A percentile compares a stretch with the other conserved stretches of the same genome.
Evolutionary conservation across 1,284 basidiomycete genomes (phyloP).

Genomic region (Schizopora paradoxa): DNA sequence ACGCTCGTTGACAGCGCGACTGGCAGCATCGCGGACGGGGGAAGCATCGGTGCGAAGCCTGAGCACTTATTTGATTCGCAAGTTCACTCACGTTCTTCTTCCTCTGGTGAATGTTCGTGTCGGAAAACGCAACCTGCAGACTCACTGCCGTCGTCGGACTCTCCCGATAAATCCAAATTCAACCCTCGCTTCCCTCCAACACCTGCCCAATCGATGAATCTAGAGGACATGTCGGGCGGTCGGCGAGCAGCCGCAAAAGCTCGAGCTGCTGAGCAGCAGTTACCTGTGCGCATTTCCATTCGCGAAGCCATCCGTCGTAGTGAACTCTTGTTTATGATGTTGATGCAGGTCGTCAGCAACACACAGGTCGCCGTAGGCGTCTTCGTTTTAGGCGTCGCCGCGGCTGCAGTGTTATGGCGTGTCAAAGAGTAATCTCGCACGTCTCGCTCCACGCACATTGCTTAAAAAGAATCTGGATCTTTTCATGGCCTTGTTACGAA

Average conservation of each 20-base stretch:
- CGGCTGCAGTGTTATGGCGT: slow-evolving; percentile 18
- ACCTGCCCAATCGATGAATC: slow-evolving; percentile 10
- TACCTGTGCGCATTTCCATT: neutral
- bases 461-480: neutral
- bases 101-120: slow-evolving; percentile 10
- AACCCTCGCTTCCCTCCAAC: slow-evolving; percentile 9
- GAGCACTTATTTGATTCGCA: too few species aligned
- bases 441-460: neutral
- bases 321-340: neutral
- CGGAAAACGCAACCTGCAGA: neutral
- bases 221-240: slow-evolving; percentile 8
- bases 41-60: slow-evolving; percentile 16
- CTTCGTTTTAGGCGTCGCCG: slow-evolving; percentile 15
- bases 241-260: neutral
- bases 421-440: slow-evolving; percentile 15
- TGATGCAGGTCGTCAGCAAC: slow-evolving; percentile 2
- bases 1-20: slow-evolving; percentile 17
- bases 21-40: slow-evolving; percentile 6
- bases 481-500: too few species aligned
- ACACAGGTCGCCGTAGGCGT: slow-evolving; percentile 14
- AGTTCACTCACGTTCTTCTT: slow-evolving; percentile 14
- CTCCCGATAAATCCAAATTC: slow-evolving; percentile 12
- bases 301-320: neutral
- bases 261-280: slow-evolving; percentile 10
- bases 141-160: neutral